Evolutionary conservation across 352 stramenopile genomes (phyloP).

Genomic region (Globisporangium lucens): DNA sequence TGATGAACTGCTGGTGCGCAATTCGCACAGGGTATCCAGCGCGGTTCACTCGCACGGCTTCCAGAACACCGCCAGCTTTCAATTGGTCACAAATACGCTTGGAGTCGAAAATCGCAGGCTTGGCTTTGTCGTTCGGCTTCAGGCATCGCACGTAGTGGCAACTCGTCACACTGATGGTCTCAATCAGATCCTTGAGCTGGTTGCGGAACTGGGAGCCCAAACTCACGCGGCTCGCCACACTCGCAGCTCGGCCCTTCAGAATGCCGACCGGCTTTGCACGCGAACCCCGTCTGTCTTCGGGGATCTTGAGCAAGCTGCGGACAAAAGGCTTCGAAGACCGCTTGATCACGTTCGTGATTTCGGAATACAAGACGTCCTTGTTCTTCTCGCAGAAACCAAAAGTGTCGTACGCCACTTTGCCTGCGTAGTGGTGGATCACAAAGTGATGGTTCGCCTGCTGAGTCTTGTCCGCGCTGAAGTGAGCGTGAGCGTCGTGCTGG

Average conservation of each 20-base stretch:
- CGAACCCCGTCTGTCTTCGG: conserved; percentile 16
- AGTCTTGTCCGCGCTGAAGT: conserved; percentile 77
- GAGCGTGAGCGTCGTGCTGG: conserved; percentile 58
- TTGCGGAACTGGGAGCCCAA: conserved; percentile 89
- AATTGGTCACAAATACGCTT: conserved; percentile 96
- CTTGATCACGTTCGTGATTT: conserved; percentile 78
- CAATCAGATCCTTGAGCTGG: conserved; percentile 91
- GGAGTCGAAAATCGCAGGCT: conserved; percentile 73
- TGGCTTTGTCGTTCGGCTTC: conserved; percentile 97
- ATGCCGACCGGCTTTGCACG: conserved; percentile 23
- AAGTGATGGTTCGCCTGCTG: conserved; percentile 80
- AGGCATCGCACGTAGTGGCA: conserved; percentile 99
- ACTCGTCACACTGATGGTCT: conserved; percentile 92
- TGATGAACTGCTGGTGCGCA: conserved; percentile 90
- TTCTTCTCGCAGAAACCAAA: conserved; percentile 97
- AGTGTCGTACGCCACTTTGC: conserved; percentile 90
- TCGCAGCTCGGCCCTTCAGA: conserved; percentile 32
- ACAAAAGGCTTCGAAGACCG: conserved; percentile 70
- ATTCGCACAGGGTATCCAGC: conserved; percentile 98
- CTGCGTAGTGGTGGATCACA: conserved; percentile 91
- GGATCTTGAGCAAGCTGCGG: conserved; percentile 46
- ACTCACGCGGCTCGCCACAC: conserved; percentile 47
- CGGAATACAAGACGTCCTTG: conserved; percentile 88
- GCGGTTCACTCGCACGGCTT: conserved; percentile 97
- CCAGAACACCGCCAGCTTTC: conserved; percentile 97